Conservation (phyloP, 306 rosid genomes). For the Senna tora region DNA sequence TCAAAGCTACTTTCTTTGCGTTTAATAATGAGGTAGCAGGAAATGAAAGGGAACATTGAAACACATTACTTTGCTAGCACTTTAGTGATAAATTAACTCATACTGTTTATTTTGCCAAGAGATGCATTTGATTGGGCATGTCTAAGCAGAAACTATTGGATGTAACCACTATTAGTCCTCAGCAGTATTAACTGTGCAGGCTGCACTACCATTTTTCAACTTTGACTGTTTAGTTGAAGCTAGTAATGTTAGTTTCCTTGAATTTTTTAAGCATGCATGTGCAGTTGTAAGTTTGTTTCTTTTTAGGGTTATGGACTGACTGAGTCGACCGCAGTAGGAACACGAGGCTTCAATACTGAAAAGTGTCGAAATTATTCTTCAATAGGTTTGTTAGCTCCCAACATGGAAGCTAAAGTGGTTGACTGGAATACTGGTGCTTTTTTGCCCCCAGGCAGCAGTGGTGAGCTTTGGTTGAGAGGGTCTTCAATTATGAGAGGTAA, state of each 20-base stretch:
- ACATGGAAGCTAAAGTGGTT: slow-evolving; percentile 83
- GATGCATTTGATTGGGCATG: neutral
- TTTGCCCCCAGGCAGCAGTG: slow-evolving; percentile 74
- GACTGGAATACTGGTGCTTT: slow-evolving; percentile 59
- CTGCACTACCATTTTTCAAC: slow-evolving; percentile 31
- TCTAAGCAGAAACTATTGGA: neutral
- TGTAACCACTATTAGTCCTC: slow-evolving; percentile 13
- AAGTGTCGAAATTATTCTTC: slow-evolving; percentile 62
- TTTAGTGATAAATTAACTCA: neutral
- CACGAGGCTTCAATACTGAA: slow-evolving; percentile 81
- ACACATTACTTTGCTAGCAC: neutral
- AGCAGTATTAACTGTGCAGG: neutral
- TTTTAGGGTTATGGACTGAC: slow-evolving; percentile 94
- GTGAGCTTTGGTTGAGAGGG: slow-evolving; percentile 90
- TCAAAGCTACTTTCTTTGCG: slow-evolving; percentile 17
- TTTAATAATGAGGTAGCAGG: slow-evolving; percentile 13
- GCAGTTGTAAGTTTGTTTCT: slow-evolving; percentile 31
- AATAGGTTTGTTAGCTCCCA: slow-evolving; percentile 85
- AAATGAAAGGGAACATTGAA: slow-evolving; percentile 6
- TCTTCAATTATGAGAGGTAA: slow-evolving; percentile 80
- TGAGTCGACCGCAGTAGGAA: slow-evolving; percentile 80
- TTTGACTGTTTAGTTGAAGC: slow-evolving; percentile 4
- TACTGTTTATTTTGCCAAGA: neutral
- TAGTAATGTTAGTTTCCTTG: slow-evolving; percentile 25
- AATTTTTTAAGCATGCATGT: slow-evolving; percentile 34